Percentiles rank a stretch among this genome's conserved stretches.
These are phyloP conservation scores for Stephanodiscus minutulus DNA, from an alignment of 108 stramenopile species.

Conservation along the genomic window DNA sequence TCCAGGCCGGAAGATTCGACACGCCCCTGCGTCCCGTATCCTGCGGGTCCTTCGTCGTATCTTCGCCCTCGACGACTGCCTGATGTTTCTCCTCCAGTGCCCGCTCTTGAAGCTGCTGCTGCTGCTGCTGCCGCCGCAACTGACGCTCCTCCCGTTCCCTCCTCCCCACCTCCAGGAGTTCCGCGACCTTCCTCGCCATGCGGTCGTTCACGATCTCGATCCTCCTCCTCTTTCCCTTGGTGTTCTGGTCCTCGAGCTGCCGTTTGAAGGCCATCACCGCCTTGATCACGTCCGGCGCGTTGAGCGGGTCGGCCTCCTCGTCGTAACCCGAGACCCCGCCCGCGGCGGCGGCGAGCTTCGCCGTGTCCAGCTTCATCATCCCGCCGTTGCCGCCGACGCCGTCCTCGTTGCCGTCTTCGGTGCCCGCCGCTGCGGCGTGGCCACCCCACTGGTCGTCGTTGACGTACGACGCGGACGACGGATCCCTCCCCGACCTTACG, in stretches of 20 bases:
- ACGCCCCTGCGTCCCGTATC: slow-evolving; percentile 61
- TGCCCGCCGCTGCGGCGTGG: slow-evolving; percentile 34
- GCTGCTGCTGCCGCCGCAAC: slow-evolving; percentile 24
- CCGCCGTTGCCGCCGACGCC: neutral
- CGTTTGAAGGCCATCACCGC: slow-evolving; percentile 79
- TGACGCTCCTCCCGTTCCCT: slow-evolving; percentile 21
- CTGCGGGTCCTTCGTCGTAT: slow-evolving; percentile 20
- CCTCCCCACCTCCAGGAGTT: slow-evolving; percentile 56
- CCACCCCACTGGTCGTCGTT: slow-evolving; percentile 35
- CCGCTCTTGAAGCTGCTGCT: slow-evolving; percentile 3
- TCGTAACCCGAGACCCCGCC: slow-evolving; percentile 65
- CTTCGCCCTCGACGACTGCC: slow-evolving; percentile 6
- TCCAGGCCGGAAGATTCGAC: slow-evolving; percentile 85
- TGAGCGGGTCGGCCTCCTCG: slow-evolving; percentile 83
- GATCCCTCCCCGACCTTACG: neutral
- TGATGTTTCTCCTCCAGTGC: slow-evolving; percentile 18
- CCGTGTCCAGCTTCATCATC: slow-evolving; percentile 31
- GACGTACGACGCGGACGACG: neutral
- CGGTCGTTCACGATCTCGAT: slow-evolving; percentile 51
- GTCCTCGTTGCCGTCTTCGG: slow-evolving; percentile 4
- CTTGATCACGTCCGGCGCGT: slow-evolving; percentile 74
- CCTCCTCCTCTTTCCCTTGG: slow-evolving; percentile 47
- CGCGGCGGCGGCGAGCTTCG: slow-evolving; percentile 52
- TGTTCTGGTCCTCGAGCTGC: slow-evolving; percentile 52
- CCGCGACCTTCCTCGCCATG: slow-evolving; percentile 60